phyloP scores from a whole-genome alignment of 1,139 yeast genomes.

The Scheffersomyces illinoinensis region DNA sequence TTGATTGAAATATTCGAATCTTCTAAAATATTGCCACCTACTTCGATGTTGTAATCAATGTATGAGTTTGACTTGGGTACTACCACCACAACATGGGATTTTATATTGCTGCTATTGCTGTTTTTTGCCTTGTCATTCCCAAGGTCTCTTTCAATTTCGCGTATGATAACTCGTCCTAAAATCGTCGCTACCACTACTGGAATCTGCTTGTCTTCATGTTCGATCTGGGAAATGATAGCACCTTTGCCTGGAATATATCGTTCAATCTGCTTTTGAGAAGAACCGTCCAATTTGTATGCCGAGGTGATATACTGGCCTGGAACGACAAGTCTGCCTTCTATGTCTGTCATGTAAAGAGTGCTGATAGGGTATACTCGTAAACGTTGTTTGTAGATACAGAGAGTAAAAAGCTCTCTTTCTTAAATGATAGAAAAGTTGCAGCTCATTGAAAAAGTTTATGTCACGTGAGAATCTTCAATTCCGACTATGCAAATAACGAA shows the following conservation, averaged over 20 bases:
- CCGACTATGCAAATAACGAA: neutral
- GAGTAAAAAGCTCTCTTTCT: neutral
- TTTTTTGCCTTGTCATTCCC: slow-evolving; percentile 16
- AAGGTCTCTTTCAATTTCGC: slow-evolving; percentile 14
- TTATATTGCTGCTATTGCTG: slow-evolving; percentile 13
- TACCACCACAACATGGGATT: slow-evolving; percentile 31
- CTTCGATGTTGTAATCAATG: slow-evolving; percentile 29
- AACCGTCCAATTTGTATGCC: slow-evolving; percentile 27
- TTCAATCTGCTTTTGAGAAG: slow-evolving; percentile 15
- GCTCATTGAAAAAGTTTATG: neutral
- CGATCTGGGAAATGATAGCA: slow-evolving; percentile 33
- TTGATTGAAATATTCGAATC: slow-evolving; percentile 37
- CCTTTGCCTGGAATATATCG: slow-evolving; percentile 41
- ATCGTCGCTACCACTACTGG: slow-evolving; percentile 67
- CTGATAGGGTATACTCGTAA: neutral
- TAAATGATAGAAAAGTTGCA: neutral
- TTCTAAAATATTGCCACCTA: slow-evolving; percentile 14
- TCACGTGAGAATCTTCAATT: neutral
- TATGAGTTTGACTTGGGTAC: slow-evolving; percentile 32
- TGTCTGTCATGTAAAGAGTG: neutral
- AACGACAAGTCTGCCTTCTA: slow-evolving; percentile 39
- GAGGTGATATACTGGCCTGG: slow-evolving; percentile 73
- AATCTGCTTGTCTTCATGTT: slow-evolving; percentile 24
- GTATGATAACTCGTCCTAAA: slow-evolving; percentile 55
- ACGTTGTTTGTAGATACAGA: neutral